Base-by-base conservation (phyloP, 352 stramenopile genomes). In the Phytophthora fragariae region DNA sequence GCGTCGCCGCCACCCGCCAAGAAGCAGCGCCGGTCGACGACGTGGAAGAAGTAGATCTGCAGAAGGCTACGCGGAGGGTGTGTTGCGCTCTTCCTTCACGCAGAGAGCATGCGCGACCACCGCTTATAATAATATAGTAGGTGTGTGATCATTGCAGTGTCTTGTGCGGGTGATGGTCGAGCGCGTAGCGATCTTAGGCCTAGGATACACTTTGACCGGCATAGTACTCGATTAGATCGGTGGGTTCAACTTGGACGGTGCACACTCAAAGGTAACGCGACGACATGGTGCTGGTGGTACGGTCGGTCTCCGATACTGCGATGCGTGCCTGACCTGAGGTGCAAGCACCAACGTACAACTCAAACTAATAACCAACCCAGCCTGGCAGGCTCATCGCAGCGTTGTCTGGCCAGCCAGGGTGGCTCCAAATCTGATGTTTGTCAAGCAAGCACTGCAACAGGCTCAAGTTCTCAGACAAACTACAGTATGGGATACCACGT, bases 1-100 rank as follows among this genome's bases (percentile, higher is more conserved):
- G 65, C 80, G 54, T 88, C 82, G 5, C 82, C 82, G 7, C 69
- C 78, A 1, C 78, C 80, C 5, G 70, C 68, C 41, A 89, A 89
- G 73, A 85, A 83, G 37, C 70, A 72, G 61, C 72, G 78, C 29
- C 75, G 75, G 5, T 74, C 70, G 31, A 76, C 62, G 15, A 77
- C 65, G 76, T 86, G 85, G 53, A 81, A 73, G 56, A 80, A 73
- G 59, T 74, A 46, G 39, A 47, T 24, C n/a, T 31, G 62, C 7
- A n/a, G 39, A 41, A 17, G 47, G 14, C 17, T 21, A 56, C 6
- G 35, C 21, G 6, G 5, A 44, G 37, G 37, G 37, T 44, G 57
- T 6, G 19, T 54, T 10, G n/a, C n/a, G 47, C n/a, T 31, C 41
- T n/a, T 50, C 41, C 15, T 19, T 44, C 37, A 14, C 37, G 37